Conservation (phyloP, 176 grass and related monocot genomes). For the Ampelocalamus luodianensis region DNA sequence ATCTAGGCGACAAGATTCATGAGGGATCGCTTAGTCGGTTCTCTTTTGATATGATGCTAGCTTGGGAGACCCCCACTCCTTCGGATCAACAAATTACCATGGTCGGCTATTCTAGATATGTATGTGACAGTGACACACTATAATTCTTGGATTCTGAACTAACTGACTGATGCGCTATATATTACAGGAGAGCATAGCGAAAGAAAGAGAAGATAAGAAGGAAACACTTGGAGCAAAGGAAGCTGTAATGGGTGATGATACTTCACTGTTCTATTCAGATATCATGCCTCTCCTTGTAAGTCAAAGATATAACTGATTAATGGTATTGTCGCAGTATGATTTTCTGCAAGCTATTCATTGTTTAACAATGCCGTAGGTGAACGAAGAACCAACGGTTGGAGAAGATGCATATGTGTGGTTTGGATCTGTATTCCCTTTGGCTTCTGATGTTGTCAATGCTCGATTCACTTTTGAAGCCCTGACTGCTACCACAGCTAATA, state of each 20-base stretch:
- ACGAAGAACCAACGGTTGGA: slow-evolving; percentile 76
- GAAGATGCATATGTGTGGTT: slow-evolving; percentile 90
- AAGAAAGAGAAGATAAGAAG: slow-evolving; percentile 77
- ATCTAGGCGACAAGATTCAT: slow-evolving; percentile 63
- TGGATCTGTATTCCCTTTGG: slow-evolving; percentile 78
- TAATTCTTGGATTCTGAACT: not conserved
- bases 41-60: slow-evolving; percentile 96
- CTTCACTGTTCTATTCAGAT: slow-evolving; percentile 89
- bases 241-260: slow-evolving; percentile 69
- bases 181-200: slow-evolving; percentile 73
- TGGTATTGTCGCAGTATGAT: not conserved
- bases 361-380: slow-evolving; percentile 55
- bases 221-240: slow-evolving; percentile 58
- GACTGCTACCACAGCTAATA: slow-evolving; percentile 66
- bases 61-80: slow-evolving; percentile 72
- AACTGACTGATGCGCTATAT: not conserved
- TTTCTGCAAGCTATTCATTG: slow-evolving; percentile 2
- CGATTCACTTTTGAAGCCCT: slow-evolving; percentile 90
- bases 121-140: not conserved
- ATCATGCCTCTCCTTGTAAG: slow-evolving; percentile 96
- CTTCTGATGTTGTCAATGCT: slow-evolving; percentile 83
- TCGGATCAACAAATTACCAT: slow-evolving; percentile 49
- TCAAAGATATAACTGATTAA: not conserved
- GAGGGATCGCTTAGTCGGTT: slow-evolving; percentile 69
- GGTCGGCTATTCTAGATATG: slow-evolving; percentile 43